Percentiles rank a stretch among this genome's conserved stretches.
Conservation (phyloP, 306 rosid species). For the Herpetospermum pedunculosum region DNA sequence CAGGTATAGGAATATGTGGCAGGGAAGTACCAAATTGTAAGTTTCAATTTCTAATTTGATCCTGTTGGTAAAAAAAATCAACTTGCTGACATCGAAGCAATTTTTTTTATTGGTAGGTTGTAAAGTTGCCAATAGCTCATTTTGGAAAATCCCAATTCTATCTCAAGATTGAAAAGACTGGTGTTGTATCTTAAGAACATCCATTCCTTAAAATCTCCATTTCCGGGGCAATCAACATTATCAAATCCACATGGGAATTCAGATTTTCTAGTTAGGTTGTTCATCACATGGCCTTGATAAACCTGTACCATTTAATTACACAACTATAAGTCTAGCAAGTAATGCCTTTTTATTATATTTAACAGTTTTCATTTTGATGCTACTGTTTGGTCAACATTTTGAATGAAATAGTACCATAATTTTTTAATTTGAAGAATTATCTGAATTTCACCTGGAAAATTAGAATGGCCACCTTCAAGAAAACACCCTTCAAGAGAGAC, state of each 20-base stretch:
- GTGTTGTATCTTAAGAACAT: neutral
- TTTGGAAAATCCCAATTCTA: neutral
- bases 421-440: neutral
- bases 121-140: neutral
- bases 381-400: neutral
- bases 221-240: neutral
- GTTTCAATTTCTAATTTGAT: neutral
- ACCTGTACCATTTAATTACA: neutral
- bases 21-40: neutral
- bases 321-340: neutral
- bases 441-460: neutral
- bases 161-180: neutral
- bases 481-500: neutral
- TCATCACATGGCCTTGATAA: neutral
- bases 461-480: neutral
- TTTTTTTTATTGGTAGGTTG: neutral
- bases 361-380: neutral
- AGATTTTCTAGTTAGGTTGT: neutral
- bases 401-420: neutral
- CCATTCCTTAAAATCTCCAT: conserved; percentile 1
- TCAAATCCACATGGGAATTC: neutral
- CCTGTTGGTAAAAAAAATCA: neutral
- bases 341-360: neutral
- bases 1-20: neutral
- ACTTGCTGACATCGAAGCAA: neutral